phyloP scores from a whole-genome alignment of 2,329 filamentous ascomycete genomes.

The Hypoxylon sp. region DNA sequence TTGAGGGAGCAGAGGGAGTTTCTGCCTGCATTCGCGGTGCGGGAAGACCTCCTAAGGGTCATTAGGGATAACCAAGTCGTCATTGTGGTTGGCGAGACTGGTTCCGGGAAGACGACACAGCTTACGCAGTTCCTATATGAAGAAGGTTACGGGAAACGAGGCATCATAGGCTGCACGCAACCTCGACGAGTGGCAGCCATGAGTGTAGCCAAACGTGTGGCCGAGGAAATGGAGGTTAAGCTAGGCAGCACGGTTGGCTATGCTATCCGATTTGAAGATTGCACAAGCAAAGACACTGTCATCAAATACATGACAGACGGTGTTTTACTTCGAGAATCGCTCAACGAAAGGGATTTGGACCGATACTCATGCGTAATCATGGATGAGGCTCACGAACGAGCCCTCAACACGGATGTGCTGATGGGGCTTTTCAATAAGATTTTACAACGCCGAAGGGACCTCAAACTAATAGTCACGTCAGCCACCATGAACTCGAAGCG shows the following conservation, averaged over 20 bases:
- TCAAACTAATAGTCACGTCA: conserved; percentile 97
- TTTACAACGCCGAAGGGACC: conserved; percentile 85
- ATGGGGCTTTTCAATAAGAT: conserved; percentile 99
- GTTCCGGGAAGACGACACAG: conserved; percentile 97
- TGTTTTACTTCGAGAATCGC: conserved; percentile 90
- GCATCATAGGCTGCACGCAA: conserved; percentile 97
- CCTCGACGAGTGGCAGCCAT: conserved; percentile 97
- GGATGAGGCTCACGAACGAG: conserved; percentile 98
- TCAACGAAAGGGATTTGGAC: conserved; percentile 93
- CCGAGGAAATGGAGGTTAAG: conserved; percentile 97
- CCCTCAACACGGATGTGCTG: conserved; percentile 94
- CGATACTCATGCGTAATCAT: conserved; percentile 99
- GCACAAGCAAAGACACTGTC: conserved; percentile 92
- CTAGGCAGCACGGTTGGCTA: conserved; percentile 92
- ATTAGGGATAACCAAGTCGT: conserved; percentile 97
- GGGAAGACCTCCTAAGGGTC: conserved; percentile 91
- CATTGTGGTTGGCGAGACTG: conserved; percentile 97
- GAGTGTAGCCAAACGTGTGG: conserved; percentile 98
- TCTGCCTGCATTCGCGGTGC: conserved; percentile 93
- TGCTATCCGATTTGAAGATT: conserved; percentile 98
- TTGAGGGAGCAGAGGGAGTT: conserved; percentile 93
- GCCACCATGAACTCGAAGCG: conserved; percentile 98
- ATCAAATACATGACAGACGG: conserved; percentile 99
- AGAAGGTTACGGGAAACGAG: conserved; percentile 89
- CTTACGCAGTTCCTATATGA: conserved; percentile 96